Base-by-base conservation (phyloP, 495 filamentous ascomycete genomes). In the Podospora pseudopauciseta region DNA sequence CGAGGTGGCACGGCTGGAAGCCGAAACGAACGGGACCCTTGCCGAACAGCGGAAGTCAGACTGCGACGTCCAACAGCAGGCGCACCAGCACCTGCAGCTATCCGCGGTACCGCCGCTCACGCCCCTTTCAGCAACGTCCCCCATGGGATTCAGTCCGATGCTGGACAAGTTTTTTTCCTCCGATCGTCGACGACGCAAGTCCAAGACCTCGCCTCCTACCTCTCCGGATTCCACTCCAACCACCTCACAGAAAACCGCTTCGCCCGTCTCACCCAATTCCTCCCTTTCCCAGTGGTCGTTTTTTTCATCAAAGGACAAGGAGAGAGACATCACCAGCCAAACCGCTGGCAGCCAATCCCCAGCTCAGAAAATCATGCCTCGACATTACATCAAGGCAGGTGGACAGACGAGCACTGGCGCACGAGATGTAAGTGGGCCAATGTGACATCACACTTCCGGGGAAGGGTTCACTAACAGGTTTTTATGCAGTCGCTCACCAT, bases 341-440 rank as follows among this genome's bases (percentile, higher is more conserved):
- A 6, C 34, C 34, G 23, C 23, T 23, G 34, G 34, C 39, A 16
- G 39, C 39, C 39, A 49, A 49, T 49, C 9, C 6, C 39, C 39
- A 0, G 39, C 39, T 11, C 39, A 49, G 39, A 11, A 49, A 49
- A 49, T 49, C 39, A 49, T 49, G 39, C 39, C 39, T 49, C 39
- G 39, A 49, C 39, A 49, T 49, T 49, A 49, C 39, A 49, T 49
- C 39, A 49, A 49, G 39, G 39, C 39, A 11, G 16, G n/a, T 28
- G 19, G 39, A 49, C 39, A 13, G 39, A 49, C 39, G 15, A 16
- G 39, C 39, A 49, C 7, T 11, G 93, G 91, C n/a, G 91, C 92
- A 30, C 88, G 92, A 71, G 96, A 96, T 82, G 87, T 88, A 78
- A 80, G 83, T 80, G 34, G 57, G 60, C 39, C 39, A 56, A 39